Percentiles rank a stretch among this genome's conserved stretches.
These are phyloP conservation scores for Mortierella sp. DNA, from an alignment of 371 early-diverging fungal genomes.

Conservation along the genomic window DNA sequence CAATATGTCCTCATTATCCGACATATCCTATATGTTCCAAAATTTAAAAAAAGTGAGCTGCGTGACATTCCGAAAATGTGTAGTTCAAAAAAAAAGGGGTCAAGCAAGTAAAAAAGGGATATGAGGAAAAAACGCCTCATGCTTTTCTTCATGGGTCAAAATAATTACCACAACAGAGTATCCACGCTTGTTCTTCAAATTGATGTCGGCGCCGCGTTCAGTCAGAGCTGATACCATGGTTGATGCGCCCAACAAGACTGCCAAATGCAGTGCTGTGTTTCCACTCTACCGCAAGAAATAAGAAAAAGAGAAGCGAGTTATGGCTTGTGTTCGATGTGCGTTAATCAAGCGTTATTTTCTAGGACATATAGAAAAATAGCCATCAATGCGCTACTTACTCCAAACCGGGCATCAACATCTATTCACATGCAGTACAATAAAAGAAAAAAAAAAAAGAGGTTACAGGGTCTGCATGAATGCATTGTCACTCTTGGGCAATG, in stretches of 20 bases:
- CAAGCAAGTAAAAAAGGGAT: neutral
- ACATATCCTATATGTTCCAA: slow-evolving; percentile 28
- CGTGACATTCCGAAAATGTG: neutral
- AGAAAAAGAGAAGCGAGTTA: neutral
- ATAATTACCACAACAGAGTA: slow-evolving; percentile 44
- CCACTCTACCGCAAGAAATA: slow-evolving; percentile 58
- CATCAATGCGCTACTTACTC: slow-evolving; percentile 19
- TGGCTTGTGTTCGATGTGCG: neutral
- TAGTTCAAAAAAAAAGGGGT: neutral
- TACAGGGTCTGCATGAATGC: neutral
- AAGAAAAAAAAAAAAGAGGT: neutral
- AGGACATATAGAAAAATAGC: too few relatives aligned
- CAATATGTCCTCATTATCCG: slow-evolving; percentile 39
- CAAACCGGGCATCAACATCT: slow-evolving; percentile 48
- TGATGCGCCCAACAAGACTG: slow-evolving; percentile 67
- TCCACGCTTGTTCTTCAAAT: slow-evolving; percentile 40
- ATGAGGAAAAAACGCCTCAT: neutral
- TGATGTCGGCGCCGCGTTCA: slow-evolving; percentile 68
- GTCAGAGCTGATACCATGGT: slow-evolving; percentile 68
- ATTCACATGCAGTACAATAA: neutral
- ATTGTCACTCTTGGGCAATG: slow-evolving; percentile 43
- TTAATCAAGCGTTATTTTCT: neutral
- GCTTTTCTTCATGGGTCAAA: neutral
- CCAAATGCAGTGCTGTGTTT: slow-evolving; percentile 72
- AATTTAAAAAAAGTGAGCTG: neutral